These are phyloP conservation scores for Ogataea degrootiae DNA, from an alignment of 805 yeast species.

Conservation along the genomic window DNA sequence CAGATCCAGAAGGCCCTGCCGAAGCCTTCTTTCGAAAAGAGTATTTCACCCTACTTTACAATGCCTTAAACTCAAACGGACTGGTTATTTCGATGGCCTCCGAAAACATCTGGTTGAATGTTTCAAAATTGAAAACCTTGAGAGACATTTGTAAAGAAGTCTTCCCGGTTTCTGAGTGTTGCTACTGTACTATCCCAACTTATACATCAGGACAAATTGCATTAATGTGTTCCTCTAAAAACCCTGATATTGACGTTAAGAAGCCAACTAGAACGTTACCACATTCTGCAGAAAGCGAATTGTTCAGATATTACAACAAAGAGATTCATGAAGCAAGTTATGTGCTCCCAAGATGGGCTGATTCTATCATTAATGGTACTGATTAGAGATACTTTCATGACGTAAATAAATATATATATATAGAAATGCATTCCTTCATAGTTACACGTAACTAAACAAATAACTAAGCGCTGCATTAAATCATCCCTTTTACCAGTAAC, in stretches of 20 bases:
- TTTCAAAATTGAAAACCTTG: conserved; percentile 46
- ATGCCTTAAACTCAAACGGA: conserved; percentile 42
- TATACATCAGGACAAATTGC: conserved; percentile 90
- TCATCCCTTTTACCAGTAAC: not conserved
- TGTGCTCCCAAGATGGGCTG: conserved; percentile 78
- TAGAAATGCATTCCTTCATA: no score
- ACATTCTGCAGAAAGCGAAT: conserved; percentile 39
- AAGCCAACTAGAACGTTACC: conserved; percentile 47
- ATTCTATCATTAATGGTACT: conserved; percentile 18
- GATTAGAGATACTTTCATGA: not conserved
- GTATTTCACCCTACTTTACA: conserved; percentile 64
- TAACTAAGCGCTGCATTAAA: not conserved
- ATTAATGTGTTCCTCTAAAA: conserved; percentile 64
- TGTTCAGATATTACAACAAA: conserved; percentile 61
- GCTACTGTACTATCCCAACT: conserved; percentile 81
- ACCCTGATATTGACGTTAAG: conserved; percentile 39
- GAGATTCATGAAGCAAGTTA: conserved; percentile 69
- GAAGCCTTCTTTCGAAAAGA: conserved; percentile 76
- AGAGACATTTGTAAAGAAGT: conserved; percentile 46
- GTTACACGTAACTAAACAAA: not conserved
- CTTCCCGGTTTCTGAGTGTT: conserved; percentile 57
- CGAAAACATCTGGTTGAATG: conserved; percentile 73
- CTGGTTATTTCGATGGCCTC: conserved; percentile 75
- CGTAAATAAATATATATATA: not conserved
- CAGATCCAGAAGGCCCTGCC: conserved; percentile 95